Percentiles rank a stretch among this genome's conserved stretches.
phyloP scores from a whole-genome alignment of 2,329 filamentous ascomycete genomes.

The Colletotrichum sp. region DNA sequence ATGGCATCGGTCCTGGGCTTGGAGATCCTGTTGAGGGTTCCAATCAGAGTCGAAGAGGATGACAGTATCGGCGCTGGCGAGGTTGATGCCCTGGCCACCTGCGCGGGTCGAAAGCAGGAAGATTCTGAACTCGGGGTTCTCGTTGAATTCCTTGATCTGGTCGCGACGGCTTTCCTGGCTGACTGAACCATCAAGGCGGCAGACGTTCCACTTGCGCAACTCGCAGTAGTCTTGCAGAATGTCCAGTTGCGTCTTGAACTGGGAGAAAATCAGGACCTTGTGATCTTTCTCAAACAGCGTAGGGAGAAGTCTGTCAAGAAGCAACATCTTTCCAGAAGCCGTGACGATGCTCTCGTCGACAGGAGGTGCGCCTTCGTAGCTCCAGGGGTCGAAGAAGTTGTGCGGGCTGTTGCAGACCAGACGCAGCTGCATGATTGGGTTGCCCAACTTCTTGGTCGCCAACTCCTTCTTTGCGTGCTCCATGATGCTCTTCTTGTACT shows the following conservation, averaged over 20 bases:
- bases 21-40: slow-evolving; percentile 96
- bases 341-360: slow-evolving; percentile 85
- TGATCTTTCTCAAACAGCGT: slow-evolving; percentile 75
- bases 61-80: slow-evolving; percentile 89
- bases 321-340: slow-evolving; percentile 92
- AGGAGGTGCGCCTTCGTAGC: slow-evolving; percentile 58
- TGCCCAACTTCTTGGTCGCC: slow-evolving; percentile 89
- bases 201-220: slow-evolving; percentile 81
- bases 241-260: slow-evolving; percentile 94
- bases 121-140: slow-evolving; percentile 67
- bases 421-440: slow-evolving; percentile 89
- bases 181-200: slow-evolving; percentile 90
- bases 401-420: slow-evolving; percentile 93
- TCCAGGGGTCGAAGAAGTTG: slow-evolving; percentile 96
- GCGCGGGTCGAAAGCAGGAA: slow-evolving; percentile 91
- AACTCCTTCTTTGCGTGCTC: slow-evolving; percentile 87
- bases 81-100: slow-evolving; percentile 93
- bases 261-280: slow-evolving; percentile 95
- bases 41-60: slow-evolving; percentile 90
- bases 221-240: slow-evolving; percentile 88
- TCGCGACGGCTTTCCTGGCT: slow-evolving; percentile 72
- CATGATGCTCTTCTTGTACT: slow-evolving; percentile 69
- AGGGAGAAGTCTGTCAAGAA: slow-evolving; percentile 85
- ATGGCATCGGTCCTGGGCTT: slow-evolving; percentile 94
- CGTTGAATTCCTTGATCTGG: slow-evolving; percentile 78